Conservation (phyloP, 228 moss, liverwort and hornwort species). For the Sphagnum magellanicum region DNA sequence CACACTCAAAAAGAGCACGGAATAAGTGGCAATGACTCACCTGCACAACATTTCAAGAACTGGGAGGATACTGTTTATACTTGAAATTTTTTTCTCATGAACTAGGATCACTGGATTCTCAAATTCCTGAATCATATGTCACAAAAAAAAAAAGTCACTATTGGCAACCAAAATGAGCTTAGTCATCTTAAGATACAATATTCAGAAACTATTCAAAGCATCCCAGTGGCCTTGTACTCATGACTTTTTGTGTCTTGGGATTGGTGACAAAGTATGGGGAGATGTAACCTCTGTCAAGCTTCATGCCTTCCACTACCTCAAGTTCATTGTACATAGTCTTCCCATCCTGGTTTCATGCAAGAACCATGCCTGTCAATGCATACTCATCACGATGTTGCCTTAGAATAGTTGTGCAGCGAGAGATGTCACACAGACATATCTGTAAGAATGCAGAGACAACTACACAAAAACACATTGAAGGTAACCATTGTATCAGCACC, state of each 20-base stretch:
- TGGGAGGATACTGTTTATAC: neutral
- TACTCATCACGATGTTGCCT: too few species aligned
- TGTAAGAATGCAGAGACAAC: too few species aligned
- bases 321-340: conserved; percentile 47
- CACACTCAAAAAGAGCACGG: neutral
- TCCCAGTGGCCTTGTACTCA: conserved; percentile 1
- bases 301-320: conserved; percentile 60
- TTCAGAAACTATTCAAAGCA: neutral
- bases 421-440: too few species aligned
- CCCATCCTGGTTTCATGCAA: conserved; percentile 23
- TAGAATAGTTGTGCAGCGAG: too few species aligned
- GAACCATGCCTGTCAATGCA: neutral
- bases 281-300: conserved; percentile 49
- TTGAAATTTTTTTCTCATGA: conserved; percentile 4
- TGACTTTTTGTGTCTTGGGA: conserved; percentile 43
- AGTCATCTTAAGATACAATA: neutral
- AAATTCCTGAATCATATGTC: conserved; percentile 2
- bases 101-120: conserved; percentile 5
- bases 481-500: too few species aligned
- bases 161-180: too few species aligned
- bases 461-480: too few species aligned
- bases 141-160: too few species aligned
- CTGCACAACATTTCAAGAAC: neutral
- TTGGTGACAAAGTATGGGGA: conserved; percentile 57
- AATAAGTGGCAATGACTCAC: neutral